Evolutionary conservation across 208 protist species (phyloP).

Genomic region (Leptomonas seymouri): DNA sequence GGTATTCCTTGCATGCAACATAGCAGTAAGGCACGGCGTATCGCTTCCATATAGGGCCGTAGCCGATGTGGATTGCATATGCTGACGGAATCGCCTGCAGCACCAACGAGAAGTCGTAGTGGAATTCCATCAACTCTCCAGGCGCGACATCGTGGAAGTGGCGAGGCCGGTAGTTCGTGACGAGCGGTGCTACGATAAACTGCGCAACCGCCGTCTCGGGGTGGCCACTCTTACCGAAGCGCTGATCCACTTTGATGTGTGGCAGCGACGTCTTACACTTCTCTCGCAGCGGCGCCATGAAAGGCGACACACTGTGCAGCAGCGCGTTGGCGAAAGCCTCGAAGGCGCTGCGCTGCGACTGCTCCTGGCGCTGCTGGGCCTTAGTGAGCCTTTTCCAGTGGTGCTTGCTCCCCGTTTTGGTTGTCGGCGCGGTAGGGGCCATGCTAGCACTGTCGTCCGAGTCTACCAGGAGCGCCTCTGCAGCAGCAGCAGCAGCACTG

Average conservation of each 20-base stretch:
- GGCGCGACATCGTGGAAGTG: slow-evolving; percentile 90
- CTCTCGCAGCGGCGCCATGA: slow-evolving; percentile 84
- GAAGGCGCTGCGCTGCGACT: slow-evolving; percentile 86
- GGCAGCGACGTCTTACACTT: slow-evolving; percentile 76
- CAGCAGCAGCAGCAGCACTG: slow-evolving; percentile 16
- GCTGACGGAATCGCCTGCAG: slow-evolving; percentile 58
- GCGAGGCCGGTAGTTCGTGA: slow-evolving; percentile 86
- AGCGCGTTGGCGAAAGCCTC: slow-evolving; percentile 88
- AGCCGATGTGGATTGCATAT: slow-evolving; percentile 70
- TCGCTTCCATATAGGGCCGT: slow-evolving; percentile 87
- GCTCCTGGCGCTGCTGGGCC: slow-evolving; percentile 77
- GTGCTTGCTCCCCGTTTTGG: slow-evolving; percentile 65
- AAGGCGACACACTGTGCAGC: slow-evolving; percentile 83
- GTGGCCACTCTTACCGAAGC: slow-evolving; percentile 85
- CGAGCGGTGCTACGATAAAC: slow-evolving; percentile 84
- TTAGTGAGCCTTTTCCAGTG: slow-evolving; percentile 89
- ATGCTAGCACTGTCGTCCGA: slow-evolving; percentile 23
- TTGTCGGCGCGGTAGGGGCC: slow-evolving; percentile 39
- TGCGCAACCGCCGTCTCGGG: slow-evolving; percentile 86
- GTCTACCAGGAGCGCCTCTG: slow-evolving; percentile 8
- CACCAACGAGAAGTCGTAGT: slow-evolving; percentile 85
- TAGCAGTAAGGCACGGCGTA: slow-evolving; percentile 87
- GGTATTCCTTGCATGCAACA: slow-evolving; percentile 76
- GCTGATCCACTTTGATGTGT: slow-evolving; percentile 90
- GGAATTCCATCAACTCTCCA: slow-evolving; percentile 88